phyloP scores from a whole-genome alignment of 2,329 filamentous ascomycete genomes.

The Nothopassalora personata region DNA sequence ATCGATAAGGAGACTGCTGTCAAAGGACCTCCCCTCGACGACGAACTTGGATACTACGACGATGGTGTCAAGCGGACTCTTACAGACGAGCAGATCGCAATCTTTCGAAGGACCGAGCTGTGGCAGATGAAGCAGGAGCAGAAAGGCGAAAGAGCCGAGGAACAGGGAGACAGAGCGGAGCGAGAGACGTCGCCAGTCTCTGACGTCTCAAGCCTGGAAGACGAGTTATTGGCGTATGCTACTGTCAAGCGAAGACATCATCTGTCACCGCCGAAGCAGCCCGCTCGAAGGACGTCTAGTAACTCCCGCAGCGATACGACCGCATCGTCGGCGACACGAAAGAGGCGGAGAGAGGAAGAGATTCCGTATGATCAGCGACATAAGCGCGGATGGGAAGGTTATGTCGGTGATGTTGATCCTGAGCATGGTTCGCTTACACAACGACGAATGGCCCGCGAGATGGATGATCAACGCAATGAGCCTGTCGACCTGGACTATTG shows the following conservation, averaged over 20 bases:
- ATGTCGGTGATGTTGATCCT: conserved; percentile 33
- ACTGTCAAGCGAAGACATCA: conserved; percentile 4
- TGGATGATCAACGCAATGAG: conserved; percentile 38
- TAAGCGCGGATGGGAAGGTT: conserved; percentile 35
- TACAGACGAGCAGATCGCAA: conserved; percentile 83
- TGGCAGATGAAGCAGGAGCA: conserved; percentile 59
- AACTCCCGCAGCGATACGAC: conserved; percentile 20
- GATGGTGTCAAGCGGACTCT: conserved; percentile 85
- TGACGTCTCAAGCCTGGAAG: conserved; percentile 25
- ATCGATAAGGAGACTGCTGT: conserved; percentile 25
- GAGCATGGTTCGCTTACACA: conserved; percentile 39
- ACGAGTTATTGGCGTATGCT: conserved; percentile 18
- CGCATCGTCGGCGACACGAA: conserved; percentile 12
- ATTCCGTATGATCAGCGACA: conserved; percentile 30
- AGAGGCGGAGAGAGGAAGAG: conserved; percentile 13
- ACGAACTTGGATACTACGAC: conserved; percentile 73
- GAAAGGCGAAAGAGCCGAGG: conserved; percentile 5
- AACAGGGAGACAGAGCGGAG: conserved; percentile 7
- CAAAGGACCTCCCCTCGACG: conserved; percentile 35
- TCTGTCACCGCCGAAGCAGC: background rate
- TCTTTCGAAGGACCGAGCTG: conserved; percentile 85
- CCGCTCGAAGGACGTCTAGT: conserved; percentile 10
- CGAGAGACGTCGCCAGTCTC: conserved; percentile 19
- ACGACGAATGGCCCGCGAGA: conserved; percentile 41
- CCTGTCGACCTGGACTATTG: conserved; percentile 47